Base-by-base conservation (phyloP, 169 alveolate species). In the Cryptosporidium viatorum region DNA sequence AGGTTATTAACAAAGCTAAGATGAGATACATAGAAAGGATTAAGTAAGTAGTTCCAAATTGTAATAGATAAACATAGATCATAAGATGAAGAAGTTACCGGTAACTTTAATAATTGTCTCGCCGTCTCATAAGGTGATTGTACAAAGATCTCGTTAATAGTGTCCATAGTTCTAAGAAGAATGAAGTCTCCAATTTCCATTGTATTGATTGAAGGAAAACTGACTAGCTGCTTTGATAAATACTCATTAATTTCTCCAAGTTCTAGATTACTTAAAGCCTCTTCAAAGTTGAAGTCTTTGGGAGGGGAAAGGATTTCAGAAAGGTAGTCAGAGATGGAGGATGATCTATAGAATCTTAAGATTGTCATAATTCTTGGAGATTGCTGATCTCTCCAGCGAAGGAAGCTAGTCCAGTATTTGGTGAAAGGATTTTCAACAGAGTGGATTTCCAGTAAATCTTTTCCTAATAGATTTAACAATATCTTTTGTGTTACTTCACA, bases 81-180 rank as follows among this genome's bases (percentile, higher is more conserved):
- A 65, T 80, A 80, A 21, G 89, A 80, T 5, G 80, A 26, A 23
- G 89, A 21, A 12, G 62, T 80, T 3, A 80, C 51, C 3, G 89
- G 89, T 23, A 80, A 12, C 29, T 80, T 80, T 43, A 80, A 48
- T 43, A 80, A 18, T 62, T 80, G 89, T 16, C 89, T 69, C 23
- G 89, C 89, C 37, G 89, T 45, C 35, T 80, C 89, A 62, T 60
- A 65, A 18, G 89, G 89, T 16, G 59, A 62, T 33, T 80, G 80
- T 48, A 65, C 59, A 65, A 80, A 80, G 12, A 65, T 62, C 12
- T 62, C 75, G 55, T 37, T 23, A 18, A 80, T 62, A 5, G n/a
- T 48, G 45, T 80, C 89, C 89, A 80, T 80, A 23, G 59, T 67
- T 23, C 59, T 41, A 16, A 80, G 29, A 0, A 65, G 41, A 0